Evolutionary conservation across 805 yeast genomes (phyloP).

Genomic region (Kazachstania kunashirensis): DNA sequence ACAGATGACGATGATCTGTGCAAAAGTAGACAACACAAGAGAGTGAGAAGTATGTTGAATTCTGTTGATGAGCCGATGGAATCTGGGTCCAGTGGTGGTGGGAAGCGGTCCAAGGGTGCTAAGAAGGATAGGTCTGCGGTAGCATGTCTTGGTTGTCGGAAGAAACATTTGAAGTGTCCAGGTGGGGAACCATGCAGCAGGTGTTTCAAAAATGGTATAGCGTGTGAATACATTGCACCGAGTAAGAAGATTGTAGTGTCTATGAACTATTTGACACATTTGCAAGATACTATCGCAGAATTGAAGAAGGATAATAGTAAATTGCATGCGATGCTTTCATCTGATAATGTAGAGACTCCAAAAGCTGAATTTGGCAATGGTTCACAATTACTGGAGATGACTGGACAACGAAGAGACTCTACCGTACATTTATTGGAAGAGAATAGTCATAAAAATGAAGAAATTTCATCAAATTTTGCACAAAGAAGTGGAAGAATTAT

Average conservation of each 20-base stretch:
- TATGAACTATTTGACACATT: conserved; percentile 53
- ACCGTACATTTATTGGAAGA: no score
- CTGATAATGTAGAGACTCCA: no score
- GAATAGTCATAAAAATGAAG: conserved; percentile 26
- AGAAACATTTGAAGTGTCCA: conserved; percentile 66
- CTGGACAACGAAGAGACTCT: no score
- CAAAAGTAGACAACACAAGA: no score
- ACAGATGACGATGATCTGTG: no score
- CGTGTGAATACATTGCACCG: conserved; percentile 64
- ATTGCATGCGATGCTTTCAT: conserved; percentile 40
- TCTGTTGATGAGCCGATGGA: neutral
- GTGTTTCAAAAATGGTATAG: conserved; percentile 44
- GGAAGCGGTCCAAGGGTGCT: neutral
- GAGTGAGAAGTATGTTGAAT: neutral
- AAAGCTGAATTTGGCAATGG: no score
- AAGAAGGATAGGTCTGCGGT: conserved; percentile 16
- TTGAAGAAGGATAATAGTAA: conserved; percentile 57
- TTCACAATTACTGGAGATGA: no score
- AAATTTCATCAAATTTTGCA: conserved; percentile 60
- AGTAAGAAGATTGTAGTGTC: conserved; percentile 67
- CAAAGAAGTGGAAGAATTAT: conserved; percentile 64
- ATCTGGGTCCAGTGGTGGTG: no score
- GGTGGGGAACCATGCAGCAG: conserved; percentile 67
- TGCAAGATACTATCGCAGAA: conserved; percentile 58
- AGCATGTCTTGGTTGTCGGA: conserved; percentile 57